Evolutionary conservation across 768 basidiomycete genomes (phyloP).

Genomic region (Macrocybe gigantea): DNA sequence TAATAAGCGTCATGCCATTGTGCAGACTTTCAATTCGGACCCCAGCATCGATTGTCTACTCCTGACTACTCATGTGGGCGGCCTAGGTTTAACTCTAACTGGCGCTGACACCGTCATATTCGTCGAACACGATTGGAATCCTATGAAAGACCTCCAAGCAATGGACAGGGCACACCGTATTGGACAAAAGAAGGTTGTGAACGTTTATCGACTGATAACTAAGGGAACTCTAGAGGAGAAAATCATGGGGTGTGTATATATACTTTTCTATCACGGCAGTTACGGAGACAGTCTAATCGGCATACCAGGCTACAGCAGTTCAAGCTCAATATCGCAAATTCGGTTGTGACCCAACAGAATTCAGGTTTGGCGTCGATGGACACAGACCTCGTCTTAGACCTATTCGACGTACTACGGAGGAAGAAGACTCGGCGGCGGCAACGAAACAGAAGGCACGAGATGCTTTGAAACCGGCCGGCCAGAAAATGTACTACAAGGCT

Average conservation of each 20-base stretch:
- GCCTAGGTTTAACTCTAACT: slow-evolving; percentile 90
- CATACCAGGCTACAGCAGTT: slow-evolving; percentile 83
- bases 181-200: slow-evolving; percentile 98
- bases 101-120: slow-evolving; percentile 99
- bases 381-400: slow-evolving; percentile 91
- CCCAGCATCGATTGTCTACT: slow-evolving; percentile 96
- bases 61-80: slow-evolving; percentile 95
- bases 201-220: slow-evolving; percentile 95
- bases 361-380: slow-evolving; percentile 93
- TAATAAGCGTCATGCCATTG: slow-evolving; percentile 91
- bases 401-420: slow-evolving; percentile 82
- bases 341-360: slow-evolving; percentile 97
- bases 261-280: not conserved
- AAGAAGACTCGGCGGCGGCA: slow-evolving; percentile 53
- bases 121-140: slow-evolving; percentile 99
- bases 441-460: slow-evolving; percentile 54
- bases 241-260: slow-evolving; percentile 87
- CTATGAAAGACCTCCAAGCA: slow-evolving; percentile 98
- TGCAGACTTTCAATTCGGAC: slow-evolving; percentile 97
- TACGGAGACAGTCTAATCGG: slow-evolving; percentile 3
- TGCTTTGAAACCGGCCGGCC: slow-evolving; percentile 50
- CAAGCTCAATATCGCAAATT: slow-evolving; percentile 96
- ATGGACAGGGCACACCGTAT: slow-evolving; percentile 99
- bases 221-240: slow-evolving; percentile 98
- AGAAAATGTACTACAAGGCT: slow-evolving; percentile 84